Percentiles rank a stretch among this genome's conserved stretches.
These are phyloP conservation scores for Camellia granthamiana DNA, from an alignment of 148 eudicot genomes.

Conservation along the genomic window DNA sequence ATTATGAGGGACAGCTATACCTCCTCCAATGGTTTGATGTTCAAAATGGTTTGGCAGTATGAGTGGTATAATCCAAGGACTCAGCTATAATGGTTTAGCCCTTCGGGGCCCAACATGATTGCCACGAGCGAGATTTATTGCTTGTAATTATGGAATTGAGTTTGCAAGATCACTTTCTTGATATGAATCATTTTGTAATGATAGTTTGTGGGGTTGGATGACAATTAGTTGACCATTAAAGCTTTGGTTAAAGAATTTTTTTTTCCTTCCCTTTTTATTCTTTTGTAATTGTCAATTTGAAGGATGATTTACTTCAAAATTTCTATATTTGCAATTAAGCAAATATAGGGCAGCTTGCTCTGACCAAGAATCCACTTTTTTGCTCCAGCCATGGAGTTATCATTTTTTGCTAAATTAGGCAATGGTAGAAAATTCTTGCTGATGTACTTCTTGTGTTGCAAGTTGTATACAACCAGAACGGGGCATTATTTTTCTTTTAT, in stretches of 20 bases:
- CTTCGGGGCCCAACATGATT: too few relatives aligned
- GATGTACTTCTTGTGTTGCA: too few relatives aligned
- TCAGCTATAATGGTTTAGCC: too few relatives aligned
- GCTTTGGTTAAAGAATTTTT: not conserved
- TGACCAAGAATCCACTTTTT: not conserved
- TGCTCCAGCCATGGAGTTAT: not conserved
- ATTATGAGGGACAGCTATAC: not conserved
- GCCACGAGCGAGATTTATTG: too few relatives aligned
- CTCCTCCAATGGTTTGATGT: not conserved
- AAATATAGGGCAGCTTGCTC: not conserved
- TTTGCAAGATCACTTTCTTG: too few relatives aligned
- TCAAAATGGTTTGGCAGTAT: too few relatives aligned
- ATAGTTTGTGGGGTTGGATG: not conserved
- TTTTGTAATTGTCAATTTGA: not conserved
- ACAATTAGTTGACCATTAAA: not conserved
- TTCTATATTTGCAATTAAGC: not conserved
- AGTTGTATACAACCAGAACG: too few relatives aligned
- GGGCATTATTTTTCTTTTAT: too few relatives aligned
- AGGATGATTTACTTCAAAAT: not conserved
- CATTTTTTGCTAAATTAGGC: not conserved
- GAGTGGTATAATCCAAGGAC: too few relatives aligned
- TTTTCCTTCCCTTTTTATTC: not conserved
- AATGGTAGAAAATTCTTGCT: not conserved
- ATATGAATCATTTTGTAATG: too few relatives aligned
- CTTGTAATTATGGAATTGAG: too few relatives aligned